Percentiles rank a stretch among this genome's conserved stretches.
These are phyloP conservation scores for Aspergillus cristatus DNA, from an alignment of 495 filamentous ascomycete species.

Conservation along the genomic window DNA sequence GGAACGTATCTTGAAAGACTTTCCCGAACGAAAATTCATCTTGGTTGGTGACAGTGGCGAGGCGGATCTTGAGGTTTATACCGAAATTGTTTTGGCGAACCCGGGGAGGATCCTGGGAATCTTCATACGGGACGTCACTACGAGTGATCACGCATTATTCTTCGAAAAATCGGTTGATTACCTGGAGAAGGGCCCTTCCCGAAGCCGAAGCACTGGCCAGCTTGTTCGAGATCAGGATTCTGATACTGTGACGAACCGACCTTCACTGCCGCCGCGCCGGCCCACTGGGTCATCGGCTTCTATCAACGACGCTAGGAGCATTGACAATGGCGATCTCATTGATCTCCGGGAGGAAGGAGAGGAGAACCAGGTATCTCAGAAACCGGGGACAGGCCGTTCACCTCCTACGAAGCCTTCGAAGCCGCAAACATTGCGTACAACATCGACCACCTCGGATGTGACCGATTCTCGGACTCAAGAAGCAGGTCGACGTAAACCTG, in stretches of 20 bases:
- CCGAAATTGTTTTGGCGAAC: constrained; percentile 75
- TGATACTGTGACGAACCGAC: constrained; percentile 21
- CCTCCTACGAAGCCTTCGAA: constrained; percentile 59
- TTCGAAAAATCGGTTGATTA: constrained; percentile 61
- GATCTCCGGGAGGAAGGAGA: constrained; percentile 49
- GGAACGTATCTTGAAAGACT: constrained; percentile 78
- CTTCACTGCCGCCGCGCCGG: constrained; percentile 29
- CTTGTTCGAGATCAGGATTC: constrained; percentile 15
- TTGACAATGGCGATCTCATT: constrained; percentile 50
- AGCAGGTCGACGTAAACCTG: constrained; percentile 31
- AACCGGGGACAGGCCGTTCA: constrained; percentile 15
- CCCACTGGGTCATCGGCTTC: constrained; percentile 8
- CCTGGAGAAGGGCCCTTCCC: constrained; percentile 12
- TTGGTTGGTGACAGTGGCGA: constrained; percentile 94
- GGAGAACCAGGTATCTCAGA: constrained; percentile 3
- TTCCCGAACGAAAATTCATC: constrained; percentile 81
- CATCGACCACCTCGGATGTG: constrained; percentile 13
- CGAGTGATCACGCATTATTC: constrained; percentile 55
- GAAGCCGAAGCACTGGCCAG: constrained; percentile 21
- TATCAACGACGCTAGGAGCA: constrained; percentile 15
- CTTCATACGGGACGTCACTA: constrained; percentile 94
- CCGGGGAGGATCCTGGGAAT: constrained; percentile 73
- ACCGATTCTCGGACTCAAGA: constrained; percentile 8
- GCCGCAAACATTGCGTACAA: constrained; percentile 51
- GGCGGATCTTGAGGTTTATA: constrained; percentile 95